Base-by-base conservation (phyloP, 306 rosid genomes). In the Malus sieversii region DNA sequence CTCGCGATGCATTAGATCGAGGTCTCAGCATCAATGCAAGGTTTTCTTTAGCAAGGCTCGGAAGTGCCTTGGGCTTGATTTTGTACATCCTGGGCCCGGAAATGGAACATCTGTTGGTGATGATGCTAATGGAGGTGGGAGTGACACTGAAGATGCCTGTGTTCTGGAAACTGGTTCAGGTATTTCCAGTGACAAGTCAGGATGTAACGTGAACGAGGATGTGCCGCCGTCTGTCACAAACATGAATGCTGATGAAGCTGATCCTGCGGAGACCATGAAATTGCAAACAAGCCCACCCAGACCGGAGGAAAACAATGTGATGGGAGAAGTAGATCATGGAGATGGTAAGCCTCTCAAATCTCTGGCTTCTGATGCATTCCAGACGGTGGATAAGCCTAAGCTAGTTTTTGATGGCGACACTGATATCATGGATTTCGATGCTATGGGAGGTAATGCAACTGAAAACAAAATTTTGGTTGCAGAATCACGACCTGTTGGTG, bases 41-140 rank as follows among this genome's bases (percentile, higher is more conserved):
- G 89, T 89, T 65, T 96, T 92, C 80, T 96, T 90, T 76, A 96
- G 99, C 78, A 96, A 96, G 90, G 97, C 92, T 68, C 86, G 92
- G 60, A 96, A 89, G 73, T 87, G 96, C 77, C 96, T 96, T 83
- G 96, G 94, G n/a, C 82, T 92, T 74, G 91, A 96, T 86, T 75
- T 82, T 58, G 66, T 88, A 71, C 88, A 62, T 69, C 86, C 88
- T 61, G 78, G 76, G 57, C 77, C 84, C 74, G 84, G 81, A 77
- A 83, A 80, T 89, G 87, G 48, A 4, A 88, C 84, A 63, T 88
- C 87, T 15, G 82, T 59, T 67, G 85, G 84, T 69, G 91, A 89
- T 65, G 94, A 82, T 71, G 85, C 78, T 25, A 86, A 86, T 87
- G 94, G 89, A 52, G 87, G 93, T 73, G 91, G 88, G 76, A 90